Evolutionary conservation across 1,284 basidiomycete genomes (phyloP).

Genomic region (Fomitiporia mediterranea): DNA sequence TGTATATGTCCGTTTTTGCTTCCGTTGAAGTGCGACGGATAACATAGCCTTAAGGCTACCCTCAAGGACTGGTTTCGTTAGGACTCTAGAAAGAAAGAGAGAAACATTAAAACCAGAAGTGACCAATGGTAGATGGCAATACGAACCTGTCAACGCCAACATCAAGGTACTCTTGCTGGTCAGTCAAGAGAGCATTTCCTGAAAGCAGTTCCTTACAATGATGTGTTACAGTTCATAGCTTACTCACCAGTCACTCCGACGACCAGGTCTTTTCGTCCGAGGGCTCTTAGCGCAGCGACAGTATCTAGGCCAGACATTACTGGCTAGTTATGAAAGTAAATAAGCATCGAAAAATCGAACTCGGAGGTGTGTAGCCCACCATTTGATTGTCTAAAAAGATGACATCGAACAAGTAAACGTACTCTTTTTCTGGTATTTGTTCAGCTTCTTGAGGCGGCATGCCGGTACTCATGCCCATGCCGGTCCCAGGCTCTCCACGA

Average conservation of each 20-base stretch:
- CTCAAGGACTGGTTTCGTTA: constrained; percentile 24
- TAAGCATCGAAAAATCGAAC: not conserved
- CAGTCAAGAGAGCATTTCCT: constrained; percentile 23
- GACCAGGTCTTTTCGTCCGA: constrained; percentile 21
- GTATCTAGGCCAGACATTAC: constrained; percentile 23
- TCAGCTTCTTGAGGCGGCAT: not conserved
- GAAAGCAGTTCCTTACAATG: not conserved
- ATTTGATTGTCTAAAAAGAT: constrained; percentile 43
- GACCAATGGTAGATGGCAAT: not conserved
- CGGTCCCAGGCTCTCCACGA: constrained; percentile 5
- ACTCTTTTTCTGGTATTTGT: constrained; percentile 1
- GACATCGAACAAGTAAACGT: constrained; percentile 27
- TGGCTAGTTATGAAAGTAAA: constrained; percentile 15
- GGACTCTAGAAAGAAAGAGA: constrained; percentile 10
- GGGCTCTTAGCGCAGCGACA: constrained; percentile 15
- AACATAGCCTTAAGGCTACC: constrained; percentile 20
- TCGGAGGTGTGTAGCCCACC: constrained; percentile 19
- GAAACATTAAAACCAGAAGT: not conserved
- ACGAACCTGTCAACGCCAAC: constrained; percentile 20
- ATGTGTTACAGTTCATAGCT: not conserved
- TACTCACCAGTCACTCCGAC: constrained; percentile 21
- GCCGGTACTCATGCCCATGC: not conserved
- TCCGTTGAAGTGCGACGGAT: constrained; percentile 16
- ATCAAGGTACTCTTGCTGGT: constrained; percentile 24
- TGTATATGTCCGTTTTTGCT: not conserved